Evolutionary conservation across 805 yeast genomes (phyloP).

Genomic region (Wickerhamiella sorbophila): DNA sequence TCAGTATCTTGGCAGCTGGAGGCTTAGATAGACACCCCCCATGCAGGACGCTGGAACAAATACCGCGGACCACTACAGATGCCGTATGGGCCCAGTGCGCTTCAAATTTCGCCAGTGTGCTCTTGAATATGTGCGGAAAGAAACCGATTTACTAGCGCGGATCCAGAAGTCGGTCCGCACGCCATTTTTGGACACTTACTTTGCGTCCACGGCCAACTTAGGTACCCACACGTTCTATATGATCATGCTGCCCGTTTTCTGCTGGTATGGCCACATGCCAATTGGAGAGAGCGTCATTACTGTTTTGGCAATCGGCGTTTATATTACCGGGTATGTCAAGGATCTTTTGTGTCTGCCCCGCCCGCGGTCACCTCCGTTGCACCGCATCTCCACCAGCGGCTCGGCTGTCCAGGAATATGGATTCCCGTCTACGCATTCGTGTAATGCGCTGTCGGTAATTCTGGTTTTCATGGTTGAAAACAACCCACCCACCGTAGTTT

Average conservation of each 20-base stretch:
- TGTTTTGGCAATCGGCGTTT: slow-evolving; percentile 48
- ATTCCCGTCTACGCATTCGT: slow-evolving; percentile 86
- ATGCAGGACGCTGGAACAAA: slow-evolving; percentile 59
- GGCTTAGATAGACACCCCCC: not conserved
- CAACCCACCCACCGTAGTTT: slow-evolving; percentile 3
- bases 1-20: no score
- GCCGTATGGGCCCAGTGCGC: slow-evolving; percentile 37
- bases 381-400: slow-evolving; percentile 78
- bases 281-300: slow-evolving; percentile 47
- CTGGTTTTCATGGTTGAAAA: slow-evolving; percentile 27
- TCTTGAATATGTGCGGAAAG: slow-evolving; percentile 45
- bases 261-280: slow-evolving; percentile 58
- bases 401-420: slow-evolving; percentile 91
- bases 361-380: slow-evolving; percentile 83
- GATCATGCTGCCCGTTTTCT: slow-evolving; percentile 67
- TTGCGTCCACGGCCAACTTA: slow-evolving; percentile 74
- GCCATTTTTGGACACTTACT: slow-evolving; percentile 50
- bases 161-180: slow-evolving; percentile 41
- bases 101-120: slow-evolving; percentile 35
- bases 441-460: slow-evolving; percentile 79
- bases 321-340: slow-evolving; percentile 55
- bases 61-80: slow-evolving; percentile 49
- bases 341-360: slow-evolving; percentile 84
- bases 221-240: slow-evolving; percentile 94
- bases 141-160: slow-evolving; percentile 42